These are phyloP conservation scores for Coemansia reversa DNA, from an alignment of 192 early-diverging fungal genomes.

Conservation along the genomic window DNA sequence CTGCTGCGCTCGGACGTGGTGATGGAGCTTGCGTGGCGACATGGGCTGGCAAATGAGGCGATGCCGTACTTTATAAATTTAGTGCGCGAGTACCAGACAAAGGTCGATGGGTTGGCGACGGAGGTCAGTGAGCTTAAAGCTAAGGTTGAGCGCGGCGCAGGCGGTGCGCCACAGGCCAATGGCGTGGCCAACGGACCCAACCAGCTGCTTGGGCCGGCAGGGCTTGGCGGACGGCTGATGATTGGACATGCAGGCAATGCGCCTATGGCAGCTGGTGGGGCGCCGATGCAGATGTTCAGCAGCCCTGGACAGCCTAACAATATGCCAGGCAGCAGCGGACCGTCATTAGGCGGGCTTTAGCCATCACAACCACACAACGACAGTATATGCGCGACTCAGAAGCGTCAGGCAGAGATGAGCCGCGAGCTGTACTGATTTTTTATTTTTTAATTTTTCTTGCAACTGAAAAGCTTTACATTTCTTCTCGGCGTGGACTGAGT, in stretches of 20 bases:
- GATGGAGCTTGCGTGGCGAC: slow-evolving; percentile 90
- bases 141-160: slow-evolving; percentile 55
- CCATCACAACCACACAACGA: neutral
- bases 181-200: slow-evolving; percentile 32
- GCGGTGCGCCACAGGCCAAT: slow-evolving; percentile 18
- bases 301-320: slow-evolving; percentile 15
- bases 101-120: slow-evolving; percentile 68
- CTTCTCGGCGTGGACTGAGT: neutral
- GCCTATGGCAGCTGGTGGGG: slow-evolving; percentile 11
- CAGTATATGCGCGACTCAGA: neutral
- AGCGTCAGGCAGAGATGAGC: neutral
- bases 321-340: slow-evolving; percentile 29
- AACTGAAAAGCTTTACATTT: slow-evolving; percentile 5
- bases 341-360: slow-evolving; percentile 43
- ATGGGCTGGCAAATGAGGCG: slow-evolving; percentile 86
- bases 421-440: neutral
- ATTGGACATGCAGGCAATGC: slow-evolving; percentile 49
- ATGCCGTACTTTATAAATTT: slow-evolving; percentile 98
- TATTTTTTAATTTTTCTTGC: neutral
- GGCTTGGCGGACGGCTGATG: slow-evolving; percentile 74
- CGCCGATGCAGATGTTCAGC: slow-evolving; percentile 23
- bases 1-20: slow-evolving; percentile 90
- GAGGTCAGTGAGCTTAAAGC: slow-evolving; percentile 60
- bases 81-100: slow-evolving; percentile 80
- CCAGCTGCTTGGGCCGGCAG: slow-evolving; percentile 65